phyloP scores from a whole-genome alignment of 768 basidiomycete genomes.

The Amanita rimosa region DNA sequence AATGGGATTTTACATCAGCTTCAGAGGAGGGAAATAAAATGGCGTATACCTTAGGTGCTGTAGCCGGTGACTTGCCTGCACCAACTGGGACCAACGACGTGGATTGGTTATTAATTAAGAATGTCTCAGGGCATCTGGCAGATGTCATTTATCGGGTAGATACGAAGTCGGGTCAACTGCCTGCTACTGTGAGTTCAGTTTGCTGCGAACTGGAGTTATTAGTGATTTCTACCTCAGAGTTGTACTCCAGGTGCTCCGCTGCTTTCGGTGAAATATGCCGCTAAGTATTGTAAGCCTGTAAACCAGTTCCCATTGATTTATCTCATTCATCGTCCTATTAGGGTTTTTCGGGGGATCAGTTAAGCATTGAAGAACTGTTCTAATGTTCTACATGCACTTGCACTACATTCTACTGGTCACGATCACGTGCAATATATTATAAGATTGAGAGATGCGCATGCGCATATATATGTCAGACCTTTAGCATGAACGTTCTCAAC shows the following conservation, averaged over 20 bases:
- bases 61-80: slow-evolving; percentile 27
- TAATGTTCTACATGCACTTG: too few relatives aligned
- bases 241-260: slow-evolving; percentile 28
- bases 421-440: background rate
- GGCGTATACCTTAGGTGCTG: slow-evolving; percentile 37
- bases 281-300: slow-evolving; percentile 37
- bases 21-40: slow-evolving; percentile 26
- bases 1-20: slow-evolving; percentile 44
- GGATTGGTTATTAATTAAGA: slow-evolving; percentile 43
- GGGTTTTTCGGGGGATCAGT: background rate
- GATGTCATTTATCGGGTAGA: slow-evolving; percentile 38
- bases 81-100: slow-evolving; percentile 33
- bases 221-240: slow-evolving; percentile 9
- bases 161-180: slow-evolving; percentile 44
- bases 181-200: slow-evolving; percentile 26
- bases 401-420: background rate
- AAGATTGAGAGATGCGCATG: background rate
- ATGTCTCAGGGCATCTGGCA: slow-evolving; percentile 36
- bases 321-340: background rate
- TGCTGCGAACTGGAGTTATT: background rate
- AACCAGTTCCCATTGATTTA: background rate
- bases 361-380: background rate
- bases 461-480: background rate
- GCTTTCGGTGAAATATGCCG: slow-evolving; percentile 37
- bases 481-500: background rate